Evolutionary conservation across 2,329 filamentous ascomycete genomes (phyloP), one percentile per base, ranked within the genome.

Genomic region (Simplicillium aogashimaense): DNA sequence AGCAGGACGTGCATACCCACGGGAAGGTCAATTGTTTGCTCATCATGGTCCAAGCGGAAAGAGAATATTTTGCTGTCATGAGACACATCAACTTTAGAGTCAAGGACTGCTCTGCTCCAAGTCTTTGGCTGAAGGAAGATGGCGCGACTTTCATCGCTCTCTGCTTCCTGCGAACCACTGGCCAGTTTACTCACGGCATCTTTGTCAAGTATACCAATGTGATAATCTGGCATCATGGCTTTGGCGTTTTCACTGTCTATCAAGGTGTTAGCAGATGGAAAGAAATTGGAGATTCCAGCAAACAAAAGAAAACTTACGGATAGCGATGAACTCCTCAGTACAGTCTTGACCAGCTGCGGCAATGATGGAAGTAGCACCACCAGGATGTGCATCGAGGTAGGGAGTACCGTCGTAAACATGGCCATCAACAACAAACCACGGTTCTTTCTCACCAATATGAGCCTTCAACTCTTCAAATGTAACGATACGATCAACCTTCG

Each of bases 191-290:
- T 66, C 5, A 44, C 50, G 1, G 80, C 75, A 15, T 66, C 66
- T 47, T 77, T 65, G 49, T 85, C 76, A 11, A 95, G 72, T 1
- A 78, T 78, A 38, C 89, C 89, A 47, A 95, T 79, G 58, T 95
- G 88, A 54, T 94, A 94, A 35, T 72, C 62, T 10, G 76, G 73
- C 82, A 95, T 88, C 87, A 94, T 94, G 14, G 72, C 74, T 63
- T 94, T 95, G 29, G 89, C 89, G 13, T 85, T 94, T 64, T 95
- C 88, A 56, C 83, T 89, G 58, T 95, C 86, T 90, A 53, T 25
- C 40, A 29, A 38, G 45, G 20, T 25, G 43, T 61, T 49, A 25
- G 20, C 9, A 25, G 9, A 9, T 25, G 20, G n/a, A n/a, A n/a
- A n/a, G 10, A 31, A 25, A 28, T 36, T n/a, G 38, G 35, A 42